These are phyloP conservation scores for Saksenaea oblongispora DNA, from an alignment of 371 early-diverging fungal genomes.

Conservation along the genomic window DNA sequence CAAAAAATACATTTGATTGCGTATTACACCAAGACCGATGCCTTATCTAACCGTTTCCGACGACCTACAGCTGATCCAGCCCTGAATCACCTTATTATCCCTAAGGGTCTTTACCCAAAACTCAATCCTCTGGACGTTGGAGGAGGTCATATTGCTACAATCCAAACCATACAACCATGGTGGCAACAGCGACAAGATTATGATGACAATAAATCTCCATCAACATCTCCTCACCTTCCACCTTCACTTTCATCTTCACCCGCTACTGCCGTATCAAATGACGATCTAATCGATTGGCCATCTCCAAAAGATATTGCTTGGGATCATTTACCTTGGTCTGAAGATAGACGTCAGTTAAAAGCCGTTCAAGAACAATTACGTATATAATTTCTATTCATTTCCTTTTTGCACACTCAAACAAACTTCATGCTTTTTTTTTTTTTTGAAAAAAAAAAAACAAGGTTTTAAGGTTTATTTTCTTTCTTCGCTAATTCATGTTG, in stretches of 20 bases:
- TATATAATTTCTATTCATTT: background rate
- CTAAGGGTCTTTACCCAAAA: conserved; percentile 63
- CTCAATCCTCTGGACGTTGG: conserved; percentile 42
- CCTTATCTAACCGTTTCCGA: conserved; percentile 49
- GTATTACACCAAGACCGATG: conserved; percentile 79
- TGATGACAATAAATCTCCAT: background rate
- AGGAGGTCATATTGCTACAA: conserved; percentile 38
- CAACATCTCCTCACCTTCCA: conserved; percentile 22
- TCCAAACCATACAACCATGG: conserved; percentile 25
- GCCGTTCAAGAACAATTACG: conserved; percentile 18
- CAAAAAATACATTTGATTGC: conserved; percentile 85
- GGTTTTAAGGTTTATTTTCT: background rate
- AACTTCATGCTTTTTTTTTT: background rate
- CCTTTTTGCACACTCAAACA: background rate
- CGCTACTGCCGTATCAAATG: conserved; percentile 23
- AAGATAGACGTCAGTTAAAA: conserved; percentile 21
- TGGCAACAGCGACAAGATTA: conserved; percentile 23
- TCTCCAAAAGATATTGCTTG: conserved; percentile 36
- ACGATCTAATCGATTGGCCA: conserved; percentile 25
- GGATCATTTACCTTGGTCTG: conserved; percentile 34
- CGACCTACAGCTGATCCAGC: conserved; percentile 50
- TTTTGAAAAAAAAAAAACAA: no score
- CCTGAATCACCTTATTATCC: conserved; percentile 46
- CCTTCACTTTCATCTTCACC: conserved; percentile 36
- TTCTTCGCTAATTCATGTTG: background rate